Base-by-base conservation (phyloP, 2,329 filamentous ascomycete genomes). In the Alternaria ethzedia region DNA sequence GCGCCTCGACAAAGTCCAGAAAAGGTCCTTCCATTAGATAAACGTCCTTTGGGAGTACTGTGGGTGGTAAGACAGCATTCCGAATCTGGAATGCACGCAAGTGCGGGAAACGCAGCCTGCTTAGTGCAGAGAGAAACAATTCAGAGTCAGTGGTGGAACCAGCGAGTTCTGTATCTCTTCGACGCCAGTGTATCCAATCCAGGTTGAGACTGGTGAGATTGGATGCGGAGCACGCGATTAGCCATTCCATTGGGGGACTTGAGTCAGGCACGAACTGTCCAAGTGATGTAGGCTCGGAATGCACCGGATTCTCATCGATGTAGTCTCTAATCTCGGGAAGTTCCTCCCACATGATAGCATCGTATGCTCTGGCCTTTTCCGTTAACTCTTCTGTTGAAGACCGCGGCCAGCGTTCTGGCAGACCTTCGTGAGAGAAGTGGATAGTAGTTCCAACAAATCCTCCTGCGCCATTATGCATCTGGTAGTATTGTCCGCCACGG, bases 31-130 rank as follows among this genome's bases (percentile, higher is more conserved):
- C 78, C 8, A 80, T 68, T 0, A 83, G 76, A 49, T 77, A 82
- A 1, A 83, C 55, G 1, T 74, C 76, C 9, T 59, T 44, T 5
- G 80, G 81, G 8, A 83, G 62, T n/a, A 57, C 65, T 2, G 79
- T 81, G 11, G 79, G 71, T 0, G 69, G 54, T 11, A 79, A 72
- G 2, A 83, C 79, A 20, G 81, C 80, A 65, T 84, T 84, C 13
- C 83, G 78, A 28, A 84, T 64, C 57, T 85, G 83, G 26, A 85
- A 82, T n/a, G 81, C 76, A 26, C 80, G 72, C 9, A 85, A 67
- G 54, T 81, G 73, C 7, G 83, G 82, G 59, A 84, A 83, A 2
- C 79, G 77, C 36, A 82, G 70, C 7, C 54, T 56, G 59, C 79
- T 78, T 9, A 83, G 70, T 6, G 63, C 58, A 8, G 67, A 56